These are phyloP conservation scores for Trichoderma pleuroti DNA, from an alignment of 2,329 filamentous ascomycete genomes.

Conservation along the genomic window DNA sequence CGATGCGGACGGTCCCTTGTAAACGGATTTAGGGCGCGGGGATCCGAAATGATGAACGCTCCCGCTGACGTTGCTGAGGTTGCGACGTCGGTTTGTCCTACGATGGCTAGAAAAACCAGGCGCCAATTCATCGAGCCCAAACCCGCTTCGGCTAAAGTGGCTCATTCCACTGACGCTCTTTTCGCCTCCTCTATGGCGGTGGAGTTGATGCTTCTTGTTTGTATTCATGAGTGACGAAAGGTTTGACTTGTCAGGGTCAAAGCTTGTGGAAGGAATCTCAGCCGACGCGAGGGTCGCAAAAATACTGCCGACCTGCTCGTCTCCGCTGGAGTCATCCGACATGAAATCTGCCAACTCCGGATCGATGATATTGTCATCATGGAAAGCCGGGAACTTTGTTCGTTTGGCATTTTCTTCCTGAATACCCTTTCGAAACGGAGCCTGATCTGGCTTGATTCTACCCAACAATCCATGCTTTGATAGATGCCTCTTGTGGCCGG, in stretches of 20 bases:
- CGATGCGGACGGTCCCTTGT: slow-evolving; percentile 53
- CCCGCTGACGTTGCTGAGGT: slow-evolving; percentile 78
- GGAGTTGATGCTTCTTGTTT: slow-evolving; percentile 65
- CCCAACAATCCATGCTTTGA: slow-evolving; percentile 83
- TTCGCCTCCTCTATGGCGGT: slow-evolving; percentile 66
- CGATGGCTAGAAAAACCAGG: slow-evolving; percentile 56
- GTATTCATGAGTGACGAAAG: slow-evolving; percentile 70
- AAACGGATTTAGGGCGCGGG: slow-evolving; percentile 60
- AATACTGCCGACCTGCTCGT: slow-evolving; percentile 81
- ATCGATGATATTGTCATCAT: slow-evolving; percentile 98
- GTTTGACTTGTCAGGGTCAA: slow-evolving; percentile 70
- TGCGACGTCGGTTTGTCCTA: slow-evolving; percentile 67
- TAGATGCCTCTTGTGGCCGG: slow-evolving; percentile 75
- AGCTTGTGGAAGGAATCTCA: slow-evolving; percentile 60
- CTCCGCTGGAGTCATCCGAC: slow-evolving; percentile 91
- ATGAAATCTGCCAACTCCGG: slow-evolving; percentile 93
- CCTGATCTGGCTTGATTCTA: slow-evolving; percentile 73
- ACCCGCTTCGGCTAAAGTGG: slow-evolving; percentile 60
- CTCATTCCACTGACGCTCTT: slow-evolving; percentile 71
- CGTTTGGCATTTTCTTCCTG: slow-evolving; percentile 64
- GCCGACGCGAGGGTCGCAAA: slow-evolving; percentile 70
- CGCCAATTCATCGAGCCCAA: slow-evolving; percentile 58
- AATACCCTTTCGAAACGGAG: slow-evolving; percentile 75
- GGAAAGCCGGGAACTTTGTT: slow-evolving; percentile 76
- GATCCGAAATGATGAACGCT: slow-evolving; percentile 66